Evolutionary conservation across 768 basidiomycete genomes (phyloP), one percentile per base, ranked within the genome.

Genomic region (Boletus sensibilis): DNA sequence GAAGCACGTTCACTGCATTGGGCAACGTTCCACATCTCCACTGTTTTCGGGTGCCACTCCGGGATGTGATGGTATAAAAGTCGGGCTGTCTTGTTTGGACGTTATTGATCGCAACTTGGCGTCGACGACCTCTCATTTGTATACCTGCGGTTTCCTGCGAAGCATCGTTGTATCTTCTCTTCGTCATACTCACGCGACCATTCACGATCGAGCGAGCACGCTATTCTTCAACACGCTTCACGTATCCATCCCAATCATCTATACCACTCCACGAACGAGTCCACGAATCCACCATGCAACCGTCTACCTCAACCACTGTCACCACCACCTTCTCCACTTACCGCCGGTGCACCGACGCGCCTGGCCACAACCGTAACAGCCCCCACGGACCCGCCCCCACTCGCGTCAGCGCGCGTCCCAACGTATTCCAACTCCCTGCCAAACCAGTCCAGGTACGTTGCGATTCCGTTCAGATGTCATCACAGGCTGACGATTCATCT

Each of bases 41-140:
- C 11, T 20, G 29, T 35, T 3, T 25, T 25, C 1, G 31, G 21
- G 44, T 48, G 61, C 57, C 57, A 58, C 60, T 49, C 53, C 21
- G 23, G 10, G 21, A 52, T 48, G 34, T 16, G 20, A 21, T 11
- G 21, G 35, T 60, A 62, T 62, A 62, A 62, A 45, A 18, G 16
- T 21, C 39, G n/a, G 50, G 4, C 31, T 12, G 25, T 33, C 13
- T 31, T 37, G 27, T 37, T 16, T 9, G 53, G 16, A 23, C 37
- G 50, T 21, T 23, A 27, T 25, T 11, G 13, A 25, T 45, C 25
- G 29, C 31, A 7, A 21, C 35, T 31, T 27, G 40, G 39, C 40
- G 41, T 37, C 10, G 21, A 29, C 54, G 33, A 39, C 23, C 33
- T 40, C 25, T 47, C 39, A 2, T 41, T 13, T 20, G 20, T 29